These are phyloP conservation scores for Diophrys sp. DNA, from an alignment of 73 alveolate species.

Conservation along the genomic window DNA sequence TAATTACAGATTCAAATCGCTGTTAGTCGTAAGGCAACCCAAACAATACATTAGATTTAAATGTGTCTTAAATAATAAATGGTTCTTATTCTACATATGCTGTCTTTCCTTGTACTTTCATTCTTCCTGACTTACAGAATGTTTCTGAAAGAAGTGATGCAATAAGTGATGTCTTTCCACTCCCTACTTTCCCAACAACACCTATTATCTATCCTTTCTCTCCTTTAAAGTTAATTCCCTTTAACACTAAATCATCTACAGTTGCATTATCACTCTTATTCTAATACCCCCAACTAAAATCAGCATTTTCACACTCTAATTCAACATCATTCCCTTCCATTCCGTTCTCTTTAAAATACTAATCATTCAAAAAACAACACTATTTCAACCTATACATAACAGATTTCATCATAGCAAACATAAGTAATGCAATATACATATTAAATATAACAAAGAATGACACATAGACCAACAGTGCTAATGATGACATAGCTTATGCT, in stretches of 20 bases:
- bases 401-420: no score
- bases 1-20: conserved; percentile 31
- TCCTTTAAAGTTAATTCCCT: conserved; percentile 51
- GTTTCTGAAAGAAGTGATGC: conserved; percentile 58
- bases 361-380: no score
- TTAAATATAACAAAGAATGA: no score
- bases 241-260: conserved; percentile 35
- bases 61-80: conserved; percentile 80
- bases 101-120: conserved; percentile 63
- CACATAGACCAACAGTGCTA: no score
- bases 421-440: no score
- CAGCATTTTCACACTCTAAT: no score
- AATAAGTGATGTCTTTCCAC: conserved; percentile 84
- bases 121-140: conserved; percentile 9
- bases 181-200: conserved; percentile 85
- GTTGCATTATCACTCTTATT: no score
- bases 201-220: conserved; percentile 68
- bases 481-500: no score
- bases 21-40: conserved; percentile 46
- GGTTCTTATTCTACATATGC: conserved; percentile 91
- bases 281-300: no score
- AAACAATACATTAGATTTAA: conserved; percentile 78
- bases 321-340: no score
- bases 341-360: no score
- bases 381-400: no score